A percentile compares a stretch with the other conserved stretches of the same genome.
Conservation (phyloP, 1,284 basidiomycete species). For the Apiotrichum brassicae region DNA sequence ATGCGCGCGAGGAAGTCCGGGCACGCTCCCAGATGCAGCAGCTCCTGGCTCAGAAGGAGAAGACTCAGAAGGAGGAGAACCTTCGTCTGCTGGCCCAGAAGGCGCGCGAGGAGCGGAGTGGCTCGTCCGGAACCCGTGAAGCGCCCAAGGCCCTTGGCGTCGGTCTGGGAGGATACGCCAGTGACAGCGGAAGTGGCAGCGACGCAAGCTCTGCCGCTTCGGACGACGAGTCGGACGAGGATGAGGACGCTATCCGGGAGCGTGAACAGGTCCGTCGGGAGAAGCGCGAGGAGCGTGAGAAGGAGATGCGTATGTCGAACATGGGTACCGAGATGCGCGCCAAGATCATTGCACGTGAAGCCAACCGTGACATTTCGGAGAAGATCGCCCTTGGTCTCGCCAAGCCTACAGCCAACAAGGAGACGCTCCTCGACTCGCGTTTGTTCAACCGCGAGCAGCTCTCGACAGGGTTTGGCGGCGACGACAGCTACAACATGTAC, state of each 20-base stretch:
- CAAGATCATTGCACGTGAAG: conserved; percentile 84
- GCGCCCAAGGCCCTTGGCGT: conserved; percentile 51
- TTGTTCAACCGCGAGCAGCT: conserved; percentile 95
- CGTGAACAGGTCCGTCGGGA: conserved; percentile 86
- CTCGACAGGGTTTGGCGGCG: conserved; percentile 73
- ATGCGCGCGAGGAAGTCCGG: conserved; percentile 95
- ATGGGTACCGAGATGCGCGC: conserved; percentile 97
- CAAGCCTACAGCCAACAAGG: conserved; percentile 90
- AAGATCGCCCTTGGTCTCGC: conserved; percentile 97
- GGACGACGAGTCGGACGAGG: conserved; percentile 53
- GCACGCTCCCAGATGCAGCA: conserved; percentile 97
- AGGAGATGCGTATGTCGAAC: conserved; percentile 97
- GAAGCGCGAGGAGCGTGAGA: conserved; percentile 87
- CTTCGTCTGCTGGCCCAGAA: conserved; percentile 87
- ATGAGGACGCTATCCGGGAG: conserved; percentile 76
- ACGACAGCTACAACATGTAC: conserved; percentile 89
- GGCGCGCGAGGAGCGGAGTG: conserved; percentile 87
- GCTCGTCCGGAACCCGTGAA: conserved; percentile 24
- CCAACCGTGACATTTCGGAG: conserved; percentile 98
- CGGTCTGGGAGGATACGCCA: conserved; percentile 78
- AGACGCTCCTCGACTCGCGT: conserved; percentile 92
- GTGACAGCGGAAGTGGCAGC: conserved; percentile 49
- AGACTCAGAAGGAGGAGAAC: conserved; percentile 93
- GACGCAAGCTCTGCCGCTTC: not conserved
- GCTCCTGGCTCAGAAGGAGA: conserved; percentile 95